These are phyloP conservation scores for Arctium minus DNA, from an alignment of 129 eudicot genomes.

Conservation along the genomic window DNA sequence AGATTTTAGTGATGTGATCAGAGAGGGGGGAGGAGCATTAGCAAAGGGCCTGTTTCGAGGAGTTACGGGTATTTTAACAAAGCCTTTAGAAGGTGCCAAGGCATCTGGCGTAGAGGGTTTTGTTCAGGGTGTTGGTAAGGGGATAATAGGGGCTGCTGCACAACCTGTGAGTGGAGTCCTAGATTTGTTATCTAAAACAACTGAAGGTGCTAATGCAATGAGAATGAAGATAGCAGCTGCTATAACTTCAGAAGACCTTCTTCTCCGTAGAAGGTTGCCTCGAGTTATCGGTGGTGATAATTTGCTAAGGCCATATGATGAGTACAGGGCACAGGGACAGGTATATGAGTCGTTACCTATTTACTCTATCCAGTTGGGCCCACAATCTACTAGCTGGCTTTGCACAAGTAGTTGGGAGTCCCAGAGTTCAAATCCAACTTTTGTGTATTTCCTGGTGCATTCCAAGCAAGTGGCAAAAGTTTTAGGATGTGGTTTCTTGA, in stretches of 20 bases:
- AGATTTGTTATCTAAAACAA: constrained; percentile 93
- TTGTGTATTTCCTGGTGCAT: too few relatives aligned
- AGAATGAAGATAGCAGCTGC: constrained; percentile 94
- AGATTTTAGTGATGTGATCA: constrained; percentile 87
- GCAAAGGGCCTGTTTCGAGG: constrained; percentile 96
- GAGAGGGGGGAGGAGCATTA: constrained; percentile 98
- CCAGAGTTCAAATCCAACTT: too few relatives aligned
- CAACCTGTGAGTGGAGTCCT: constrained; percentile 98
- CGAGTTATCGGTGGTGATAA: constrained; percentile 95
- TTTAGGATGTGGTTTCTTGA: too few relatives aligned
- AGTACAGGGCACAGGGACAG: constrained; percentile 90
- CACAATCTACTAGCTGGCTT: too few relatives aligned
- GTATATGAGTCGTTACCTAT: constrained; percentile 7
- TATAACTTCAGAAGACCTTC: constrained; percentile 96
- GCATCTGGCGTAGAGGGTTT: constrained; percentile 98
- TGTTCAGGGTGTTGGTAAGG: constrained; percentile 98
- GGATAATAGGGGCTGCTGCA: constrained; percentile 98
- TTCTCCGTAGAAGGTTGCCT: constrained; percentile 86
- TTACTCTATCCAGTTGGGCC: too few relatives aligned
- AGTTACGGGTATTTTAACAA: constrained; percentile 88
- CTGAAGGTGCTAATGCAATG: constrained; percentile 99
- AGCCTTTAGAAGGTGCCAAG: constrained; percentile 99
- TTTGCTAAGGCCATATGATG: constrained; percentile 88
- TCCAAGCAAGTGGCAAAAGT: too few relatives aligned
- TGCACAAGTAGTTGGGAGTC: too few relatives aligned